Base-by-base conservation (phyloP, 2,329 filamentous ascomycete species). In the Catunica adiposa region DNA sequence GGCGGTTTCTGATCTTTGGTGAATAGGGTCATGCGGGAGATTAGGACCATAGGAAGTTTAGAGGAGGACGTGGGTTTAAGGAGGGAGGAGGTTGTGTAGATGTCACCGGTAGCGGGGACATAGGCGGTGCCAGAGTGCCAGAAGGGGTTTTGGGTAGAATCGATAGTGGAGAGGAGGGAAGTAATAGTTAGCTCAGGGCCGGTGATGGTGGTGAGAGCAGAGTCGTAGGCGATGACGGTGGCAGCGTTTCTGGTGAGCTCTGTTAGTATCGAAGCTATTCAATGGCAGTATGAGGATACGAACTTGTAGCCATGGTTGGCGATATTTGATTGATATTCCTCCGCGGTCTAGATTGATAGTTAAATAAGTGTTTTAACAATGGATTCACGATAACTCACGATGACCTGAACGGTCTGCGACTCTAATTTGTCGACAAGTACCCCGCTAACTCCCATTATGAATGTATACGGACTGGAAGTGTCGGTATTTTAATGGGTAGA, bases 61-160 rank as follows among this genome's bases (percentile, higher is more conserved):
- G 70, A 66, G 53, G 66, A 67, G 50, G 62, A 65, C 0, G 62
- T 62, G 1, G 68, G 63, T 47, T 68, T 66, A 6, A 76, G 65
- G 3, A 73, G 66, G 58, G 67, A 67, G 25, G 72, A 75, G 4
- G 70, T 75, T 17, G 67, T 62, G 59, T 70, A 75, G 20, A 76
- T 64, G 59, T 74, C 70, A 29, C 70, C 69, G 61, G 7, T 64
- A 61, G 3, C 15, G 6, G 66, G 63, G 3, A 71, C 37, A 60
- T 70, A 73, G 29, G 71, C 69, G 56, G 72, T 74, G 3, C 68
- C 71, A 51, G 67, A 66, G 61, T 71, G 65, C 60, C 75, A 76
- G 61, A 75, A 71, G 6, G 71, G 69, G 40, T 70, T 73, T 15
- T 66, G 65, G 23, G 69, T 70, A 4, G 65, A 62, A 25, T 68